Conservation (phyloP, 768 basidiomycete genomes). For the Trametes sanguinea region DNA sequence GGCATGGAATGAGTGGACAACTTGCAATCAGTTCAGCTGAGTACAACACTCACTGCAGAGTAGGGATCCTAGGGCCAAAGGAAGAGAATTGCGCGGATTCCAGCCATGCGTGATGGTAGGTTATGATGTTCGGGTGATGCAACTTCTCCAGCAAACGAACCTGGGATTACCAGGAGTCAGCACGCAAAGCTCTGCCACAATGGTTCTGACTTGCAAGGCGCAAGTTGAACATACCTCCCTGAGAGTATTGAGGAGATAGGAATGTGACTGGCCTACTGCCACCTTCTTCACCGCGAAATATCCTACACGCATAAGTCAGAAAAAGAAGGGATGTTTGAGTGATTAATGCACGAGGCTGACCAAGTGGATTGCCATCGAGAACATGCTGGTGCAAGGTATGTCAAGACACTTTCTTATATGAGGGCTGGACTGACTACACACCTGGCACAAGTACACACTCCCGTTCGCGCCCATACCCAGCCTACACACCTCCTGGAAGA, state of each 20-base stretch:
- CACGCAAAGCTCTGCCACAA: neutral
- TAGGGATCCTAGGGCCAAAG: slow-evolving; percentile 86
- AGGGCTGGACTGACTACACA: slow-evolving; percentile 34
- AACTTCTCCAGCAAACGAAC: slow-evolving; percentile 85
- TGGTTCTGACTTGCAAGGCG: neutral
- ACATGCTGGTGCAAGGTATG: slow-evolving; percentile 56
- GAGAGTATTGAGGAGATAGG: slow-evolving; percentile 80
- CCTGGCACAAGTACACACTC: slow-evolving; percentile 86
- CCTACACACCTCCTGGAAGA: slow-evolving; percentile 87
- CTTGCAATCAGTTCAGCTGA: neutral
- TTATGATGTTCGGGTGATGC: slow-evolving; percentile 91
- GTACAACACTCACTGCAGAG: slow-evolving; percentile 66
- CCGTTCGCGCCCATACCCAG: slow-evolving; percentile 97
- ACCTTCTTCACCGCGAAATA: slow-evolving; percentile 97
- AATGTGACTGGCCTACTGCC: slow-evolving; percentile 87
- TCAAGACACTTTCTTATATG: neutral
- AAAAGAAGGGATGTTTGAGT: neutral
- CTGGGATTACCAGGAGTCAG: slow-evolving; percentile 33
- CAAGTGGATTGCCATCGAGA: slow-evolving; percentile 83
- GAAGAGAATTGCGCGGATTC: slow-evolving; percentile 83
- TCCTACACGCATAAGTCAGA: slow-evolving; percentile 36
- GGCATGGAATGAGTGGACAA: slow-evolving; percentile 1
- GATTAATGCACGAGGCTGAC: slow-evolving; percentile 36
- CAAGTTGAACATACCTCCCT: slow-evolving; percentile 54
- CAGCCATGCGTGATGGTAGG: slow-evolving; percentile 95